phyloP scores from a whole-genome alignment of 441 rosid species.

The Adansonia rubrostipa region DNA sequence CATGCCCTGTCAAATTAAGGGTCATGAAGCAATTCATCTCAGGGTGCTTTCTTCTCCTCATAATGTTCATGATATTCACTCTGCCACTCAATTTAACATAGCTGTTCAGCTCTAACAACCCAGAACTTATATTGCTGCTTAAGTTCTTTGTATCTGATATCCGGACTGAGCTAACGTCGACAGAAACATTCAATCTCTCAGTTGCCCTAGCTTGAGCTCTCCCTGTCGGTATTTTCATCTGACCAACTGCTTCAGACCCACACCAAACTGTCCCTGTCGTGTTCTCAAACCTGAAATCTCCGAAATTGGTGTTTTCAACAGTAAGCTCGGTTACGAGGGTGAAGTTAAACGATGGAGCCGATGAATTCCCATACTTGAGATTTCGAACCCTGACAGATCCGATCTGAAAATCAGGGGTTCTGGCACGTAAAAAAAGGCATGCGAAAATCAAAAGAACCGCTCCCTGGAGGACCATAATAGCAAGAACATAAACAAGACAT shows the following conservation, averaged over 20 bases:
- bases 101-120: constrained; percentile 49
- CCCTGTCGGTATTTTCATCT: constrained; percentile 34
- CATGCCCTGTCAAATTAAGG: constrained; percentile 8
- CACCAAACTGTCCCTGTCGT: constrained; percentile 38
- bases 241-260: constrained; percentile 43
- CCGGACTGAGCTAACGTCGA: constrained; percentile 35
- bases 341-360: constrained; percentile 42
- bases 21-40: constrained; percentile 28
- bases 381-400: constrained; percentile 16
- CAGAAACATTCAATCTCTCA: constrained; percentile 37
- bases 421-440: constrained; percentile 13
- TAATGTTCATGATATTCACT: constrained; percentile 23
- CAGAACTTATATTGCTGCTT: constrained; percentile 42
- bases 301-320: constrained; percentile 60
- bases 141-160: constrained; percentile 20
- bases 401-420: constrained; percentile 21
- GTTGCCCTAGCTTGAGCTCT: constrained; percentile 47
- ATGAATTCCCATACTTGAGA: constrained; percentile 32
- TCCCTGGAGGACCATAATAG: constrained; percentile 39
- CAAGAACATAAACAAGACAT: constrained; percentile 45
- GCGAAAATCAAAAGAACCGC: constrained; percentile 41
- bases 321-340: constrained; percentile 45
- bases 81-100: constrained; percentile 49
- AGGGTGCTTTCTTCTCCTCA: constrained; percentile 17
- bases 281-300: constrained; percentile 47